phyloP scores from a whole-genome alignment of 148 eudicot genomes.

The Tetragonia tetragonoides region DNA sequence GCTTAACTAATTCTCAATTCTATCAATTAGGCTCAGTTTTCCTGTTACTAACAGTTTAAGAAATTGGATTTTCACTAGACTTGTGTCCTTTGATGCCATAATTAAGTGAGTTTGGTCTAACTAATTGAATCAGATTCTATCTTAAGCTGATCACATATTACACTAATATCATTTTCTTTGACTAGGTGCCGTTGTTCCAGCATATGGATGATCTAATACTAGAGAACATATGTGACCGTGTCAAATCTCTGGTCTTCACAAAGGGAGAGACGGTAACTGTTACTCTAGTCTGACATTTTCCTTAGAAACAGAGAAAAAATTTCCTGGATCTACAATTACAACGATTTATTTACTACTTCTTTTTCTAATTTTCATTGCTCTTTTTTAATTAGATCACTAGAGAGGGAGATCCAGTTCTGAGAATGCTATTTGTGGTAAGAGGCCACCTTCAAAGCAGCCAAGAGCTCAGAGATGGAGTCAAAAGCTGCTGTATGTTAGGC shows the following conservation, averaged over 20 bases:
- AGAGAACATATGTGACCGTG: constrained; percentile 93
- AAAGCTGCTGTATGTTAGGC: constrained; percentile 85
- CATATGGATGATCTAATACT: constrained; percentile 87
- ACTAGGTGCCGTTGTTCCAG: constrained; percentile 87
- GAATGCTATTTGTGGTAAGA: constrained; percentile 86
- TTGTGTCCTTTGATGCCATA: no score
- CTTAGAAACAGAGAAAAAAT: no score
- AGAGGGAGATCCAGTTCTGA: constrained; percentile 90
- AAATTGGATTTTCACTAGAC: no score
- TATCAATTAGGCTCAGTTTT: background rate
- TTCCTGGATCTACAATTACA: no score
- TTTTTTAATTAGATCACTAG: constrained; percentile 45
- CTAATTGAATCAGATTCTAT: background rate
- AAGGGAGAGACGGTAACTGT: constrained; percentile 80
- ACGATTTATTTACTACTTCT: no score
- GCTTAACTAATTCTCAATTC: background rate
- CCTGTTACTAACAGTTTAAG: no score
- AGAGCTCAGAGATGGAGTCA: constrained; percentile 69
- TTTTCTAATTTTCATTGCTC: background rate
- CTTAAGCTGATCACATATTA: no score
- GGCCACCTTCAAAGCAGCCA: constrained; percentile 93
- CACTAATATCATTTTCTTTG: background rate
- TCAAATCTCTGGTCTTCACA: constrained; percentile 83
- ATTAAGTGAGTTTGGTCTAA: background rate
- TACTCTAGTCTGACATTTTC: background rate